Percentiles rank a stretch among this genome's conserved stretches.
These are phyloP conservation scores for Russula virescens DNA, from an alignment of 768 basidiomycete species.

Conservation along the genomic window DNA sequence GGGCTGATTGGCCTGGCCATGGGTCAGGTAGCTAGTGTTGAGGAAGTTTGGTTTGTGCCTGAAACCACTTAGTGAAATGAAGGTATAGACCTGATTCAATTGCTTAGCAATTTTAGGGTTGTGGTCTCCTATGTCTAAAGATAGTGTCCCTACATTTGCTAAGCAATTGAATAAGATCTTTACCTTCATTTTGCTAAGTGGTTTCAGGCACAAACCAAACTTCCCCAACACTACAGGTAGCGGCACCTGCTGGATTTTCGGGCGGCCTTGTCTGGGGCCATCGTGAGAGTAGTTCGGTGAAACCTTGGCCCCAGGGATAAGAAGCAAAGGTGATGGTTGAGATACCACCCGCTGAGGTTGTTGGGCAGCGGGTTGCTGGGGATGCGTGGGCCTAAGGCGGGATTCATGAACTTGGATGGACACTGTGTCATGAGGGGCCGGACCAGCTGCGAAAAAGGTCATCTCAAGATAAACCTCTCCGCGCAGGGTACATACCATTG, in stretches of 20 bases:
- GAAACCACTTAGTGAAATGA: too few species aligned
- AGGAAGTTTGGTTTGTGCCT: too few species aligned
- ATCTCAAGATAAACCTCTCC: conserved; percentile 91
- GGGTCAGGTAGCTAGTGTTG: too few species aligned
- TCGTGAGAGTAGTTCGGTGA: background rate
- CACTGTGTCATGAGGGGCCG: conserved; percentile 39
- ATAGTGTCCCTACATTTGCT: too few species aligned
- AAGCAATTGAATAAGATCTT: too few species aligned
- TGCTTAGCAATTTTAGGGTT: too few species aligned
- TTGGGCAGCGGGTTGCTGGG: conserved; percentile 7
- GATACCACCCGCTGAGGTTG: background rate
- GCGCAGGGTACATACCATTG: conserved; percentile 56
- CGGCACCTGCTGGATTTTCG: conserved; percentile 1
- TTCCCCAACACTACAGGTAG: too few species aligned
- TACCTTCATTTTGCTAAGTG: too few species aligned
- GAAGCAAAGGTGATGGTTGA: background rate
- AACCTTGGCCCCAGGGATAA: conserved; percentile 4
- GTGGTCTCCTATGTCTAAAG: too few species aligned
- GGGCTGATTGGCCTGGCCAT: conserved; percentile 9
- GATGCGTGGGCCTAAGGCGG: conserved; percentile 15
- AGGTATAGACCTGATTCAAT: too few species aligned
- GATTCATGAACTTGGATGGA: conserved; percentile 29
- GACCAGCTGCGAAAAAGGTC: conserved; percentile 80
- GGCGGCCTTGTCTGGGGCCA: conserved; percentile 1
- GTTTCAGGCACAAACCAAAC: too few species aligned